A percentile compares a stretch with the other conserved stretches of the same genome.
phyloP scores from a whole-genome alignment of 495 filamentous ascomycete species.

The Barbatosphaeria neglecta region DNA sequence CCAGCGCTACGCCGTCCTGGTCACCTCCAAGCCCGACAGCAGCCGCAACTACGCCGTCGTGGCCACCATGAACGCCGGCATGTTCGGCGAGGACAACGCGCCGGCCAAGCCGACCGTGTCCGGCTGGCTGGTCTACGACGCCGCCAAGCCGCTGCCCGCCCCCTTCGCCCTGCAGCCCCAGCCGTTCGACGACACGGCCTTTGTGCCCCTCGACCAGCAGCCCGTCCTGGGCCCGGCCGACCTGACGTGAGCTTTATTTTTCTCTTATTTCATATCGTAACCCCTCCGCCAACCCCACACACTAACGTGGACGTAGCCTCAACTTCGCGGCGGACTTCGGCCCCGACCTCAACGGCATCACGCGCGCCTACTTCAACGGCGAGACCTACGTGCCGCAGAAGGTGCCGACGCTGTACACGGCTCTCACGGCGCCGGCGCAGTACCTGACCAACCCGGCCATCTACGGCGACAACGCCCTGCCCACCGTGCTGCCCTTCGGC shows the following conservation, averaged over 20 bases:
- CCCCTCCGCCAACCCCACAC: background rate
- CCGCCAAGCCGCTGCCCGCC: constrained; percentile 33
- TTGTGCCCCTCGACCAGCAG: constrained; percentile 24
- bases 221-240: constrained; percentile 1
- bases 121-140: constrained; percentile 49
- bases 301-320: background rate
- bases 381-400: constrained; percentile 53
- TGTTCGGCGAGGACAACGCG: constrained; percentile 1
- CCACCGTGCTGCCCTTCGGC: constrained; percentile 43
- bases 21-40: constrained; percentile 21
- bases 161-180: constrained; percentile 27
- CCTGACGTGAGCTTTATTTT: background rate
- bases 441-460: constrained; percentile 36
- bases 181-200: constrained; percentile 45
- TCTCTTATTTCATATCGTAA: no score
- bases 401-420: constrained; percentile 52
- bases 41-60: constrained; percentile 16
- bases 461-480: constrained; percentile 38
- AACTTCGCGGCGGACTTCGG: constrained; percentile 40
- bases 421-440: constrained; percentile 34
- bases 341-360: constrained; percentile 30
- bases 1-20: constrained; percentile 46
- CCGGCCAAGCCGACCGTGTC: constrained; percentile 21
- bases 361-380: constrained; percentile 39
- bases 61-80: constrained; percentile 18